Percentiles rank a stretch among this genome's conserved stretches.
These are phyloP conservation scores for Fusarium foetens DNA, from an alignment of 2,329 filamentous ascomycete species.

Conservation along the genomic window DNA sequence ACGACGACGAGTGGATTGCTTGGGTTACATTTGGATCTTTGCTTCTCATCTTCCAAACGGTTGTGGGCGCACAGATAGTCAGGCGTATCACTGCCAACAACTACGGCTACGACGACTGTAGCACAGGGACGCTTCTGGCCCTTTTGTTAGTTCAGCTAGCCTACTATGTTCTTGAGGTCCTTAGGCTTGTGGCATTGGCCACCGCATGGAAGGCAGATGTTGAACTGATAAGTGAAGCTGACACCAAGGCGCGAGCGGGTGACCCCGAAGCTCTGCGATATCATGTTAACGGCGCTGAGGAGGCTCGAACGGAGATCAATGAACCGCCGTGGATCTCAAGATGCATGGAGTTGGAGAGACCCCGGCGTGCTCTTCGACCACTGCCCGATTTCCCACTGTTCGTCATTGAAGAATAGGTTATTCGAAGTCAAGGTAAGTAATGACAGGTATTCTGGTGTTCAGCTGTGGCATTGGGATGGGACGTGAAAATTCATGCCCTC, in stretches of 20 bases:
- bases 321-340: slow-evolving; percentile 5
- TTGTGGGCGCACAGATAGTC: neutral
- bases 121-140: neutral
- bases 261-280: neutral
- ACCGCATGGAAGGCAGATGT: slow-evolving; percentile 1
- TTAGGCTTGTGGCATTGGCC: slow-evolving; percentile 23
- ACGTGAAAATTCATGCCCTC: neutral
- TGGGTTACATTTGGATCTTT: neutral
- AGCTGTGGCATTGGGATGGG: neutral
- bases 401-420: neutral
- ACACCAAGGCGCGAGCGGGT: neutral
- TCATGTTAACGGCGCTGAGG: neutral
- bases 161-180: slow-evolving; percentile 3
- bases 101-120: neutral
- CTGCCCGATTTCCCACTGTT: rapidly evolving
- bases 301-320: neutral
- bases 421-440: neutral
- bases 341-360: neutral
- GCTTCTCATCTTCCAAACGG: neutral
- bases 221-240: neutral
- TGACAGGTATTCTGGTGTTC: neutral
- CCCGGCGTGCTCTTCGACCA: neutral
- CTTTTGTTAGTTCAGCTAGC: neutral
- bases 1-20: neutral
- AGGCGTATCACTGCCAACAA: neutral